Evolutionary conservation across 805 yeast genomes (phyloP), one percentile per base, ranked within the genome.

Genomic region (Starmerella lactis-condensi): DNA sequence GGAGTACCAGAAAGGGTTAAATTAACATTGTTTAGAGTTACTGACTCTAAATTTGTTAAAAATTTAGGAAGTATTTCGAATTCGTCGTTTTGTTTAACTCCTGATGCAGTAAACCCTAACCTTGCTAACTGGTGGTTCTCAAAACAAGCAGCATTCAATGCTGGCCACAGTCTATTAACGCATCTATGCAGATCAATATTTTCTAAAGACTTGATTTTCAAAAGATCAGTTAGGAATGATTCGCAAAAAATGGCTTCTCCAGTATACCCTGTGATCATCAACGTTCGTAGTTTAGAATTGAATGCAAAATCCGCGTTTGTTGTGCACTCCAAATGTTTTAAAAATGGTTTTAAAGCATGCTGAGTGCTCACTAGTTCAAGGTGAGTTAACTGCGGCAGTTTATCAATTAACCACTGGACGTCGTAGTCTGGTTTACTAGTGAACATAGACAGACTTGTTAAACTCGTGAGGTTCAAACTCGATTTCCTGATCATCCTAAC

Each of bases 71-170:
- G 19, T 2, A 38, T 33, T 18, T 24, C n/a, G 9, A 23, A 12
- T n/a, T 4, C 7, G 16, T 18, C 15, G 11, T 22, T 22, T 11
- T 23, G 26, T 8, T 10, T 12, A 3, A 22, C 12, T 9, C 40
- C 36, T 6, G 23, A 38, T 10, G 39, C 26, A 1, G 46, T 38
- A 37, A 41, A 42, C n/a, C 46, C 46, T 12, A 42, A 32, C 4
- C 37, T 19, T 8, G 9, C 22, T 6, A 42, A 27, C 3, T n/a
- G 9, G 5, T 25, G 13, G 26, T 39, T 42, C 13, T 31, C 24
- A 13, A 33, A 14, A 4, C 24, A 24, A 3, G 36, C 34, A 3
- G 24, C 22, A 8, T 21, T 14, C 14, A 34, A 18, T n/a, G 35
- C 16, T 4, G 44, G 44, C 40, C 39, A 41, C 17, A 32, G 19